Evolutionary conservation across 2,329 filamentous ascomycete genomes (phyloP).

Genomic region (Colletotrichum sp.): DNA sequence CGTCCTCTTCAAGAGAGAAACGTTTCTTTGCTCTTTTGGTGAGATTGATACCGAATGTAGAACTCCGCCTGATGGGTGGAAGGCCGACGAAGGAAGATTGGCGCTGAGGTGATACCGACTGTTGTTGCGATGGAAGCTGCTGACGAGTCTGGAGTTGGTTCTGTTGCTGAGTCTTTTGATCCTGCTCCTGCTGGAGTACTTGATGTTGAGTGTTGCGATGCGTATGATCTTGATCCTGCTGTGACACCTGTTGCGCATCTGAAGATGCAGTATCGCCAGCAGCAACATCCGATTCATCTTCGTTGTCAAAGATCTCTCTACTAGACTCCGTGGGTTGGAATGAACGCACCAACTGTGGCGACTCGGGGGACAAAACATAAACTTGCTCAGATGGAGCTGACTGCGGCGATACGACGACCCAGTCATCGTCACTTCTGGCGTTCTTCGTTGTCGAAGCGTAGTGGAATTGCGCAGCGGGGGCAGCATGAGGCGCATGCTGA

Average conservation of each 20-base stretch:
- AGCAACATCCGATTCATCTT: neutral
- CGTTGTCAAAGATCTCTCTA: neutral
- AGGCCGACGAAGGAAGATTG: constrained; percentile 61
- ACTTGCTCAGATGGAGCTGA: constrained; percentile 26
- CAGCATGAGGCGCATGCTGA: neutral
- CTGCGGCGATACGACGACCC: constrained; percentile 35
- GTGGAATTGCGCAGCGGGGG: neutral
- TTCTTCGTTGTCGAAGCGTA: neutral
- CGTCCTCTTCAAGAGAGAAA: constrained; percentile 36
- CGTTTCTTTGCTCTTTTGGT: constrained; percentile 38
- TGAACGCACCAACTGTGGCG: neutral
- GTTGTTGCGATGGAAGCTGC: constrained; percentile 14
- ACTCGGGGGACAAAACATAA: constrained; percentile 27
- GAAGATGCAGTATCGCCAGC: neutral
- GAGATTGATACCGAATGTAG: constrained; percentile 55
- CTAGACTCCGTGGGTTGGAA: neutral
- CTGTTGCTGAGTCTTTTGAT: neutral
- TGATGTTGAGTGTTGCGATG: constrained; percentile 21
- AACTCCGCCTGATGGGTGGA: constrained; percentile 63
- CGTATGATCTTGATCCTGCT: neutral
- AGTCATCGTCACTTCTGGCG: constrained; percentile 29
- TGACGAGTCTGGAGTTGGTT: constrained; percentile 22
- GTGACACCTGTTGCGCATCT: neutral
- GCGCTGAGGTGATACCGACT: constrained; percentile 38
- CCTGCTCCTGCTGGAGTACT: neutral